Base-by-base conservation (phyloP, 192 early-diverging fungal genomes). In the Martensiomyces pterosporus region DNA sequence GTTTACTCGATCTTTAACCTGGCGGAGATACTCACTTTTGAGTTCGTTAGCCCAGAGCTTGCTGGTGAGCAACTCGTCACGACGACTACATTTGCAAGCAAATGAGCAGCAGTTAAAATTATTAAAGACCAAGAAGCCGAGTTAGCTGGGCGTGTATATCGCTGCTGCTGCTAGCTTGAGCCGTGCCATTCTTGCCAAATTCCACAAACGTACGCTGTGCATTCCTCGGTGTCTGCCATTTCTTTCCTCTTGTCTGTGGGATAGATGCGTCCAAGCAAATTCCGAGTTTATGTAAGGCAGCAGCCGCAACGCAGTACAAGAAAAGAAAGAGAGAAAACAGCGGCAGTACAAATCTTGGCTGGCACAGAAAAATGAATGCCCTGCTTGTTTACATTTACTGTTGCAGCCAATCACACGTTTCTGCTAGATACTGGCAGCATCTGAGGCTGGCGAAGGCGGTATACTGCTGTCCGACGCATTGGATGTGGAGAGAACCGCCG, bases 401-500 rank as follows among this genome's bases (percentile, higher is more conserved):
- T n/a, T n/a, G n/a, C n/a, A n/a, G n/a, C n/a, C n/a, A n/a, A n/a
- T n/a, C n/a, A n/a, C n/a, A n/a, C n/a, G n/a, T n/a, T n/a, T n/a
- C n/a, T n/a, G n/a, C n/a, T n/a, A n/a, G n/a, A n/a, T n/a, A n/a
- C n/a, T n/a, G n/a, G n/a, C n/a, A n/a, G n/a, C n/a, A n/a, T n/a
- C n/a, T n/a, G n/a, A n/a, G n/a, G n/a, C n/a, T n/a, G n/a, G n/a
- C n/a, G n/a, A n/a, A n/a, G n/a, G n/a, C n/a, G n/a, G n/a, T n/a
- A n/a, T n/a, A n/a, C n/a, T n/a, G n/a, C n/a, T n/a, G n/a, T n/a
- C n/a, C n/a, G n/a, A n/a, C n/a, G 12, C 36, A 3, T 14, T 39
- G 5, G 39, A 40, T 10, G 56, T 64, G 1, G 64, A 58, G 14
- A 76, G 37, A 6, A 76, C 43, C 1, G 42, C 86, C 2, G 92